Evolutionary conservation across 371 early-diverging fungal species (phyloP).

Genomic region (Mortierella sp.): DNA sequence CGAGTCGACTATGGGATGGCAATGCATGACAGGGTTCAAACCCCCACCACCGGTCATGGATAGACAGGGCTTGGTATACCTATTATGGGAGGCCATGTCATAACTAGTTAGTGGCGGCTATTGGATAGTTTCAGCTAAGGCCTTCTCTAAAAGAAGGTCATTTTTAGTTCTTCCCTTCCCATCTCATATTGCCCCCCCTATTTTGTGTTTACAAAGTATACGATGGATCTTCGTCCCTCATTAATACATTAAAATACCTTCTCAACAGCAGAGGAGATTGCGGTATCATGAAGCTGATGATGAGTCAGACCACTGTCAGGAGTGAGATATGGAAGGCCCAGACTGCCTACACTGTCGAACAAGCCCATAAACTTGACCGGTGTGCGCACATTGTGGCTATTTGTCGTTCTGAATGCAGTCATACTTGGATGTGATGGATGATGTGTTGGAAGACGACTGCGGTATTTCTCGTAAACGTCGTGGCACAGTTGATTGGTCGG

Average conservation of each 20-base stretch:
- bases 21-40: conserved; percentile 26
- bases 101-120: too few species aligned
- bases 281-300: conserved; percentile 21
- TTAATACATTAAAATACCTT: not conserved
- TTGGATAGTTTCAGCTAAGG: too few species aligned
- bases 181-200: too few species aligned
- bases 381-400: conserved; percentile 26
- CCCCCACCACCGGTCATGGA: conserved; percentile 26
- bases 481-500: not conserved
- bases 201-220: too few species aligned
- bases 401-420: not conserved
- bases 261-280: conserved; percentile 28
- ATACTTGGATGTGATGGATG: not conserved
- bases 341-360: conserved; percentile 24
- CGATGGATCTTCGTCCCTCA: too few species aligned
- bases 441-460: not conserved
- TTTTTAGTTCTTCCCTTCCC: too few species aligned
- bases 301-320: conserved; percentile 23
- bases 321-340: conserved; percentile 15
- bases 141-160: too few species aligned
- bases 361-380: conserved; percentile 40
- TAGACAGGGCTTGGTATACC: conserved; percentile 22
- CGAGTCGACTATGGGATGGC: not conserved
- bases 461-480: conserved; percentile 27
- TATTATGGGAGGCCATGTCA: not conserved